Base-by-base conservation (phyloP, 306 rosid species). In the Prunus davidiana region DNA sequence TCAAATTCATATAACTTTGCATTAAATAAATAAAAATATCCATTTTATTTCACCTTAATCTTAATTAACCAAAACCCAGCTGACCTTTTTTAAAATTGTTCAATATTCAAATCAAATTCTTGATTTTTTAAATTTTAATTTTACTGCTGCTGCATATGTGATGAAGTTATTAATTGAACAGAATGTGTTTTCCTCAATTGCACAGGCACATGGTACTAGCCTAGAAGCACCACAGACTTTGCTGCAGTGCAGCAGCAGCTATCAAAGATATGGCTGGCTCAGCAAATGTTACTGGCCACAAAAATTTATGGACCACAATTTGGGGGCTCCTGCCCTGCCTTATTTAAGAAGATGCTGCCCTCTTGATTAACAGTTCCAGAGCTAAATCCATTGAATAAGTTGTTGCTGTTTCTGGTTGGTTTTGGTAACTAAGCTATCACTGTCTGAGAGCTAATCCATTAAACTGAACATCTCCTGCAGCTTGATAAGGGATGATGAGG, bases 241-340 rank as follows among this genome's bases (percentile, higher is more conserved):
- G 4, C 55, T 47, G 38, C 75, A 74, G 7, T 51, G 56, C 57
- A 56, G 30, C 52, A 22, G 50, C 20, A 32, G 69, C 67, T 75
- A 86, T 75, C 80, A 84, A 71, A 87, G 82, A 79, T 75, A 87
- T 72, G 89, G 83, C 74, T 46, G 80, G 71, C 76, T 86, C 73
- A 81, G 70, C 51, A 87, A 61, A 81, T 72, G 55, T 46, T 19
- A 20, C 25, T 73, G 81, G 46, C 96, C 91, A 85, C 90, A 83
- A 55, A 82, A 80, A 72, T 54, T 68, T 38, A 74, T 64, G 91
- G 97, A 87, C 93, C 95, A 89, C 91, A 46, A 58, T 52, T 78
- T 69, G 47, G 77, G 83, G 89, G 66, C 43, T 38, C 43, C 43
- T 38, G 43, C 43, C 82, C 87, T 74, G 75, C 58, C 81, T 78